Conservation (phyloP, 192 early-diverging fungal species). For the Chytriomyces confervae region DNA sequence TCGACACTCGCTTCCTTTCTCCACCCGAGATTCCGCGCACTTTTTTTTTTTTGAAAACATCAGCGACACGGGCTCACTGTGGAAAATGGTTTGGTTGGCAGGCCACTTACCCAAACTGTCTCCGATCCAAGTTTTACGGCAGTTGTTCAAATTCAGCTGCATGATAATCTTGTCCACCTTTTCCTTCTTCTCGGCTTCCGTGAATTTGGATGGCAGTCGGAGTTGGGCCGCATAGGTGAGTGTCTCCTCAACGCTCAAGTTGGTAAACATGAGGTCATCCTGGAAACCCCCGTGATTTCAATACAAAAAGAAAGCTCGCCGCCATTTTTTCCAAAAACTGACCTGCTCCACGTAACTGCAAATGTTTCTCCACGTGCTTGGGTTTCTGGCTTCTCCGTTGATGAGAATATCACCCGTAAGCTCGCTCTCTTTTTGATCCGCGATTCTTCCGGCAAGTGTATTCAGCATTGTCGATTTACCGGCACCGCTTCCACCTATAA, state of each 20-base stretch:
- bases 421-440: conserved; percentile 32
- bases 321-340: background rate
- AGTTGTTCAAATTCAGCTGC: conserved; percentile 61
- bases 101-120: conserved; percentile 43
- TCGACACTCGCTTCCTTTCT: conserved; percentile 52
- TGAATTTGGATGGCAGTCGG: conserved; percentile 58
- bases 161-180: conserved; percentile 66
- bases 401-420: conserved; percentile 38
- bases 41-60: conserved; percentile 39
- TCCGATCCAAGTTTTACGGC: conserved; percentile 58
- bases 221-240: conserved; percentile 72
- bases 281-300: background rate
- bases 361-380: conserved; percentile 24
- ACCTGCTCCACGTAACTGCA: conserved; percentile 51
- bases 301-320: background rate
- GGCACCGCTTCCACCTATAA: conserved; percentile 40
- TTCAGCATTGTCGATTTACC: conserved; percentile 52
- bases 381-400: conserved; percentile 31
- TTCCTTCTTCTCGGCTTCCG: conserved; percentile 46
- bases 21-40: conserved; percentile 60
- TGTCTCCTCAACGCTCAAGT: conserved; percentile 71
- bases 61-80: background rate
- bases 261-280: conserved; percentile 42
- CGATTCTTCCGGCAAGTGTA: conserved; percentile 39
- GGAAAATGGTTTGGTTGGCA: background rate